Evolutionary conservation across 2,329 filamentous ascomycete genomes (phyloP).

Genomic region (Bimuria novae-zelandiae): DNA sequence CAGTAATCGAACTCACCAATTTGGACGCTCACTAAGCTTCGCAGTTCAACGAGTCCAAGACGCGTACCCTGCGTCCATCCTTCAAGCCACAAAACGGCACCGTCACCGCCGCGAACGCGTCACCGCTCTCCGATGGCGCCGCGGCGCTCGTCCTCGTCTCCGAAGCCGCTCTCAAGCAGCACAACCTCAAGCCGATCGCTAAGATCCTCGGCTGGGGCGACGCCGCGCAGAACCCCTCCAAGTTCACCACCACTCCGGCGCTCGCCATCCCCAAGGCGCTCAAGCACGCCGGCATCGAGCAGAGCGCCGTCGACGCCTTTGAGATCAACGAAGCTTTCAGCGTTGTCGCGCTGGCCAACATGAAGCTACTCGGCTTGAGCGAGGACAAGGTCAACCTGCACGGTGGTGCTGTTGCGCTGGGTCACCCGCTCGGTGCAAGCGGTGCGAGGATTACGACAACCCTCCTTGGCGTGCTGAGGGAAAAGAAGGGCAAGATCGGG

Average conservation of each 20-base stretch:
- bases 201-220: slow-evolving; percentile 98
- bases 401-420: slow-evolving; percentile 92
- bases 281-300: slow-evolving; percentile 84
- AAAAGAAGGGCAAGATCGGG: slow-evolving; percentile 92
- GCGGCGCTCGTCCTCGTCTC: slow-evolving; percentile 92
- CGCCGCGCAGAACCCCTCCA: slow-evolving; percentile 85
- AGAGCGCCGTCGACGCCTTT: slow-evolving; percentile 83
- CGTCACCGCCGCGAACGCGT: slow-evolving; percentile 94
- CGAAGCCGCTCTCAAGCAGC: slow-evolving; percentile 89
- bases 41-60: slow-evolving; percentile 58
- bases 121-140: slow-evolving; percentile 93
- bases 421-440: slow-evolving; percentile 91
- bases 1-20: neutral
- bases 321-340: slow-evolving; percentile 99
- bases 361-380: slow-evolving; percentile 81
- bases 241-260: slow-evolving; percentile 93
- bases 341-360: slow-evolving; percentile 92
- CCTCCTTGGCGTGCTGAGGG: slow-evolving; percentile 81
- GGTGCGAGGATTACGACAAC: slow-evolving; percentile 94
- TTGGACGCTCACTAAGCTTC: slow-evolving; percentile 20
- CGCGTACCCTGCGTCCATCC: slow-evolving; percentile 64
- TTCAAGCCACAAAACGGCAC: slow-evolving; percentile 87
- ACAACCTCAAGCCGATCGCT: slow-evolving; percentile 87
- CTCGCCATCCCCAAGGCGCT: slow-evolving; percentile 97
- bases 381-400: slow-evolving; percentile 93